phyloP scores from a whole-genome alignment of 495 filamentous ascomycete genomes.

The Aspergillus sparsus region DNA sequence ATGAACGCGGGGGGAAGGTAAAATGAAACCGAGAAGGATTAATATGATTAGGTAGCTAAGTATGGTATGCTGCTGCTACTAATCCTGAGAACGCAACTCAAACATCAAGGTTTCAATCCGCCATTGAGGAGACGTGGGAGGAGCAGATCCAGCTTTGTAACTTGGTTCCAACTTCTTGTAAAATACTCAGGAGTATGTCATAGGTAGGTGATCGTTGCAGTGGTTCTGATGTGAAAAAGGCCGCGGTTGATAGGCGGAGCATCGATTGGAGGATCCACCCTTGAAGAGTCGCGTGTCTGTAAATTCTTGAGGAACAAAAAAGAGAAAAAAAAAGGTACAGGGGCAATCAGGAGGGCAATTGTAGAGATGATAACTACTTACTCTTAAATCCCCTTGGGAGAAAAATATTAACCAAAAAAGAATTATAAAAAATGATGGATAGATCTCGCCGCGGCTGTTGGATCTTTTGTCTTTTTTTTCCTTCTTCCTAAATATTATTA shows the following conservation, averaged over 20 bases:
- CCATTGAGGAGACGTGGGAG: no score
- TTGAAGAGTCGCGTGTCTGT: conserved; percentile 1
- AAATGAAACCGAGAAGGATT: background rate
- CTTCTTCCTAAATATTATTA: no score
- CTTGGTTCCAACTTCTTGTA: no score
- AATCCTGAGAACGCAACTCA: no score
- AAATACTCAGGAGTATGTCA: no score
- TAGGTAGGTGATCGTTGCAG: no score
- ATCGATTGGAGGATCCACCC: no score
- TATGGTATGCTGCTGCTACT: background rate
- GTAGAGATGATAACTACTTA: background rate
- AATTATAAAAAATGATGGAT: background rate
- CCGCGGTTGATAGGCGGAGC: no score
- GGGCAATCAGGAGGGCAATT: background rate
- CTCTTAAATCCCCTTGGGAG: background rate
- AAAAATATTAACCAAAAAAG: no score
- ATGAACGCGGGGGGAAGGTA: conserved; percentile 1
- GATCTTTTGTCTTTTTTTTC: background rate
- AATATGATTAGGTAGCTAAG: background rate
- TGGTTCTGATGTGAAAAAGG: no score
- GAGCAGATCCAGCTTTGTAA: no score
- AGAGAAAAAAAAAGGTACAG: background rate
- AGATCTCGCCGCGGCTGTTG: background rate
- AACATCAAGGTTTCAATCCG: no score
- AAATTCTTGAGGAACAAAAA: background rate